Conservation (phyloP, 2,329 filamentous ascomycete species). For the Diaporthe ilicicola region DNA sequence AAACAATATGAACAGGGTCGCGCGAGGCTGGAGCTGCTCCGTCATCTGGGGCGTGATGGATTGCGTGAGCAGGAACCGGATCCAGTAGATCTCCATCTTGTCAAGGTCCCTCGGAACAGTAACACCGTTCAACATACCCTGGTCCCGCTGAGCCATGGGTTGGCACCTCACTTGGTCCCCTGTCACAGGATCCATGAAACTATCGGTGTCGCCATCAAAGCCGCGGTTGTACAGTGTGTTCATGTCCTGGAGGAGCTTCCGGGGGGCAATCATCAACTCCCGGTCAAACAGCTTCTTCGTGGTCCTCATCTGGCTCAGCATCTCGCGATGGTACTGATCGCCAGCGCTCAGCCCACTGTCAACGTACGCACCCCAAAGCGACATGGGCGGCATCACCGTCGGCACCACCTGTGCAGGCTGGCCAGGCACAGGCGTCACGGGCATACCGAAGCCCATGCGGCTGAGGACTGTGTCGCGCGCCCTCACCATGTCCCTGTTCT, state of each 20-base stretch:
- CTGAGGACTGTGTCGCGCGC: slow-evolving; percentile 31
- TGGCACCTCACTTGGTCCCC: background rate
- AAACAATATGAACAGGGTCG: slow-evolving; percentile 44
- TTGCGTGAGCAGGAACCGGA: slow-evolving; percentile 42
- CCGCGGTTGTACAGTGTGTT: slow-evolving; percentile 27
- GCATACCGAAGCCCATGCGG: background rate
- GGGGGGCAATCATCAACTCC: slow-evolving; percentile 37
- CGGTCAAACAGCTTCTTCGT: slow-evolving; percentile 39
- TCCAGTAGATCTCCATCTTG: slow-evolving; percentile 44
- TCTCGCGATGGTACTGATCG: slow-evolving; percentile 39
- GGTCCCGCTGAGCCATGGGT: background rate
- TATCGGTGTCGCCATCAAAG: background rate
- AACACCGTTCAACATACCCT: too few species aligned
- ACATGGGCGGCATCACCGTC: slow-evolving; percentile 36
- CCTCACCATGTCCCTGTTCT: slow-evolving; percentile 1
- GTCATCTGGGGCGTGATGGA: slow-evolving; percentile 40
- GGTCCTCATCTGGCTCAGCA: slow-evolving; percentile 40
- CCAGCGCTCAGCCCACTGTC: slow-evolving; percentile 34
- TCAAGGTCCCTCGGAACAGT: slow-evolving; percentile 31
- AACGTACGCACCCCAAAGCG: slow-evolving; percentile 37
- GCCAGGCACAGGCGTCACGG: background rate
- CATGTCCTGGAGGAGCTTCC: slow-evolving; percentile 40
- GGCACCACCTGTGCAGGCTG: slow-evolving; percentile 9
- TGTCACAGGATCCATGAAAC: background rate
- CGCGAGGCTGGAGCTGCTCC: slow-evolving; percentile 36